Conservation (phyloP, 371 early-diverging fungal genomes). For the Lichtheimia ramosa region DNA sequence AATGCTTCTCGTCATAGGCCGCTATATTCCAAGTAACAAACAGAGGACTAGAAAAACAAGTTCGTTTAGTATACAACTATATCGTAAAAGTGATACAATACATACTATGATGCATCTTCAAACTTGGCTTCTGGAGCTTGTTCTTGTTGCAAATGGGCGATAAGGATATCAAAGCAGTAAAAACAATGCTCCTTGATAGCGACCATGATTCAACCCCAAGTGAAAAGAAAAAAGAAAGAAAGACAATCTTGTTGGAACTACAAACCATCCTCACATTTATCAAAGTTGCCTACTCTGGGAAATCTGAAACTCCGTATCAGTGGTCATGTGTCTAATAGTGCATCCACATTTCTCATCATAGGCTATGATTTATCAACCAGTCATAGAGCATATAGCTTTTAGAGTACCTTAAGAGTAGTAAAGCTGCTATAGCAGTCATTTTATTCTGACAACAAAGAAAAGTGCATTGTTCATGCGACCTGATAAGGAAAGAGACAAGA, state of each 20-base stretch:
- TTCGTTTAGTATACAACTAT: not conserved
- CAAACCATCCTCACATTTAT: not conserved
- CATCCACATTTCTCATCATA: too few relatives aligned
- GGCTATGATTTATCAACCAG: too few relatives aligned
- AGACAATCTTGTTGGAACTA: not conserved
- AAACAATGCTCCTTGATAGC: constrained; percentile 64
- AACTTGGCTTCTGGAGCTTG: constrained; percentile 40
- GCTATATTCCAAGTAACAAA: constrained; percentile 85
- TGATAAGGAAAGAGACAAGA: too few relatives aligned
- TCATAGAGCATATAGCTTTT: too few relatives aligned
- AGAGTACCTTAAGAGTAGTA: too few relatives aligned
- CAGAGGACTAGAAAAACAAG: constrained; percentile 65
- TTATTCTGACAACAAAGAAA: too few relatives aligned
- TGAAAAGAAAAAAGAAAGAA: constrained; percentile 7
- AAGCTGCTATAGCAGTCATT: too few relatives aligned
- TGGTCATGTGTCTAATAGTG: too few relatives aligned
- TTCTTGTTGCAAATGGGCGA: constrained; percentile 48
- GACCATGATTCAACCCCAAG: constrained; percentile 17
- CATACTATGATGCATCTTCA: constrained; percentile 56
- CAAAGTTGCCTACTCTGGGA: too few relatives aligned
- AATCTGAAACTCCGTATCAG: too few relatives aligned
- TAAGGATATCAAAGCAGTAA: constrained; percentile 76
- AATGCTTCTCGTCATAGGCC: constrained; percentile 37
- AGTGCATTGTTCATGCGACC: too few relatives aligned
- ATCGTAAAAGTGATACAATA: not conserved